Percentiles rank a stretch among this genome's conserved stretches.
Conservation (phyloP, 2,329 filamentous ascomycete genomes). For the Pseudogymnoascus sp. region DNA sequence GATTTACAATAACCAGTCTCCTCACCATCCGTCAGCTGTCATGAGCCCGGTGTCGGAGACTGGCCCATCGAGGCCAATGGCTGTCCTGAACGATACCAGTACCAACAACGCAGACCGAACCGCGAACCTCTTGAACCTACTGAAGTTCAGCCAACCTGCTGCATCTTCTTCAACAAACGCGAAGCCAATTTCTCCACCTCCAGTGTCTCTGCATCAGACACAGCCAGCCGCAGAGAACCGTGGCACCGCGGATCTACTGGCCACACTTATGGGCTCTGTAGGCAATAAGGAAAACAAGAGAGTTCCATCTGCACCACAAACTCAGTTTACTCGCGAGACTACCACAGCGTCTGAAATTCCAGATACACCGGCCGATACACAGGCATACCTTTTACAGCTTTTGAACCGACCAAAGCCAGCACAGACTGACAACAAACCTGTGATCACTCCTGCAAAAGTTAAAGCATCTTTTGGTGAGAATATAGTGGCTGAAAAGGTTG, state of each 20-base stretch:
- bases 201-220: conserved; percentile 17
- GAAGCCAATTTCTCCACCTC: conserved; percentile 19
- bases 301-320: conserved; percentile 16
- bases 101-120: conserved; percentile 40
- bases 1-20: conserved; percentile 43
- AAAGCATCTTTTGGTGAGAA: conserved; percentile 11
- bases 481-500: conserved; percentile 34
- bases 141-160: conserved; percentile 53
- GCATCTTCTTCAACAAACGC: conserved; percentile 21
- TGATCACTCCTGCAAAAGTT: conserved; percentile 22
- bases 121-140: conserved; percentile 54
- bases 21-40: conserved; percentile 47
- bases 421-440: conserved; percentile 40
- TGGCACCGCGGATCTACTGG: conserved; percentile 24
- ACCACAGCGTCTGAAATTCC: conserved; percentile 11
- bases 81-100: conserved; percentile 17
- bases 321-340: conserved; percentile 7
- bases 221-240: conserved; percentile 15
- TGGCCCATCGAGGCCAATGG: conserved; percentile 34
- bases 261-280: conserved; percentile 24
- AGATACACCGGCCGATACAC: conserved; percentile 56
- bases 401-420: conserved; percentile 70
- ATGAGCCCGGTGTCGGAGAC: conserved; percentile 46
- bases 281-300: conserved; percentile 12
- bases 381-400: conserved; percentile 78